Base-by-base conservation (phyloP, 106 monocot species). In the Cymbidium sinense region DNA sequence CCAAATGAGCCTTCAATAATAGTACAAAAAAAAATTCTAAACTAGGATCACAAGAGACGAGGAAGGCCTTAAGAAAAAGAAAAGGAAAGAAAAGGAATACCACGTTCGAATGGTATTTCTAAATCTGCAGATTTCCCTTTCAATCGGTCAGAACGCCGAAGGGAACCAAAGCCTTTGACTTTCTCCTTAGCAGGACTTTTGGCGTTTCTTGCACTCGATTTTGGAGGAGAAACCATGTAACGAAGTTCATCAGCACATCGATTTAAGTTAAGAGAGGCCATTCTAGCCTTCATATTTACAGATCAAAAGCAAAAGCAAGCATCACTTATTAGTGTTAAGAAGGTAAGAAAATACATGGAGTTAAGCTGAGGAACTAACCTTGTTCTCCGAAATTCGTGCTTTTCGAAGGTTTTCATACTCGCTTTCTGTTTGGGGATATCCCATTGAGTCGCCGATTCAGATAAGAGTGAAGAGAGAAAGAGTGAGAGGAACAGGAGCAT, bases 361-460 rank as follows among this genome's bases (percentile, higher is more conserved):
- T 39, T 39, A 52, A 47, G 51, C 11, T 50, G 28, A 47, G 13
- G 18, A 39, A 27, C 5, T 1, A 25, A 88, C 89, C 82, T 79
- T 82, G 79, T 86, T 89, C 77, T 84, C 78, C 8, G 75, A 64
- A 61, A 89, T 87, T 17, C 86, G 84, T 33, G 84, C 86, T 34
- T 80, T 78, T 34, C 89, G 84, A 51, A 86, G 70, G 77, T 82
- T 84, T 25, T 89, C 86, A 69, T 89, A 89, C 78, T 87, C 80
- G 33, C 33, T 43, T 36, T 86, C 82, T 50, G 74, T 80, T 71
- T 39, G 37, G 19, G 34, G 71, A n/a, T 71, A 21, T 23, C 35
- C 71, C 71, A 71, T 71, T 55, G 55, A 11, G 20, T 54, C 33
- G 76, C 12, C 21, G 58, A 58, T 28, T 51, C 31, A 50, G 51